A percentile compares a stretch with the other conserved stretches of the same genome.
Conservation (phyloP, 2,329 filamentous ascomycete species). For the Capronia coronata region DNA sequence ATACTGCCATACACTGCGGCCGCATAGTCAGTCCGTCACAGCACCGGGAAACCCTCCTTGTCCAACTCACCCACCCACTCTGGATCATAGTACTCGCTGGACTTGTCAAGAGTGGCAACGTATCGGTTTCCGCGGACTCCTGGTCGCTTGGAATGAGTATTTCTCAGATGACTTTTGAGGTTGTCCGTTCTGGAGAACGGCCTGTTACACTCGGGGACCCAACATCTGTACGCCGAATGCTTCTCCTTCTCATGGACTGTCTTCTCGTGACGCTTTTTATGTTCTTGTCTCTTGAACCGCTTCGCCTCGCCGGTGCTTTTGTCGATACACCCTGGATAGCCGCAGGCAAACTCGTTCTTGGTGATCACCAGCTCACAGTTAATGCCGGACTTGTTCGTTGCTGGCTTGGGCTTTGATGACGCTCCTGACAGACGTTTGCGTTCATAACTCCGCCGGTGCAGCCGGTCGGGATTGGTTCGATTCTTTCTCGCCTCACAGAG, state of each 20-base stretch:
- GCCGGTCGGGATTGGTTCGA: slow-evolving; percentile 14
- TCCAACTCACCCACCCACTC: slow-evolving; percentile 41
- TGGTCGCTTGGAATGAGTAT: slow-evolving; percentile 41
- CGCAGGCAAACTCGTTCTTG: slow-evolving; percentile 33
- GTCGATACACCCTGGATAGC: slow-evolving; percentile 35
- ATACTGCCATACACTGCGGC: not conserved
- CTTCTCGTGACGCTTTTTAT: slow-evolving; percentile 45
- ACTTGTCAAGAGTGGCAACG: slow-evolving; percentile 41
- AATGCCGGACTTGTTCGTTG: slow-evolving; percentile 19
- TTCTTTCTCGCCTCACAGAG: slow-evolving; percentile 3
- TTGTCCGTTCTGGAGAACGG: slow-evolving; percentile 42
- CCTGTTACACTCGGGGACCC: slow-evolving; percentile 38
- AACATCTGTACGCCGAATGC: slow-evolving; percentile 36
- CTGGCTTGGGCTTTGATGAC: slow-evolving; percentile 16
- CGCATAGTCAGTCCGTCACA: not conserved
- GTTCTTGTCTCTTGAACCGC: slow-evolving; percentile 46
- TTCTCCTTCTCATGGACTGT: slow-evolving; percentile 39
- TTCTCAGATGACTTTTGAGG: slow-evolving; percentile 42
- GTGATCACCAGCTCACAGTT: slow-evolving; percentile 24
- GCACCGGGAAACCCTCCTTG: slow-evolving; percentile 38
- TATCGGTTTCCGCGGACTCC: slow-evolving; percentile 41
- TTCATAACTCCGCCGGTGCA: slow-evolving; percentile 19
- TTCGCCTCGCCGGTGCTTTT: slow-evolving; percentile 40
- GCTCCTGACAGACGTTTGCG: slow-evolving; percentile 13
- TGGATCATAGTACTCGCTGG: slow-evolving; percentile 39